Base-by-base conservation (phyloP, 2,329 filamentous ascomycete species). In the Talaromyces marneffei region DNA sequence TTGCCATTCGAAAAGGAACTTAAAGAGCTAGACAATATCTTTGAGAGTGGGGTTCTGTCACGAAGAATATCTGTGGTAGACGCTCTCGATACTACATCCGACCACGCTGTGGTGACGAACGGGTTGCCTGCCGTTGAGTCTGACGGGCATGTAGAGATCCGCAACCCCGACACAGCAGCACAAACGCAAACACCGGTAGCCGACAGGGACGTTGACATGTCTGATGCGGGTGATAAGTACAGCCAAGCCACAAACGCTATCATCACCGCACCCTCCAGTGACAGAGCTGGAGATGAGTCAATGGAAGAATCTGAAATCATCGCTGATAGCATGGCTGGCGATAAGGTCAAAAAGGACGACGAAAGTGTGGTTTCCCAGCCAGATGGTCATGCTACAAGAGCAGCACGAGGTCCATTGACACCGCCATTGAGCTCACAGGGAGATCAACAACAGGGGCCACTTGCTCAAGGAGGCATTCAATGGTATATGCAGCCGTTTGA, bases 401-500 rank as follows among this genome's bases (percentile, higher is more conserved):
- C 27, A 27, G 53, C 65, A 18, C 65, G 63, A 31, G 72, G 70
- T 50, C 73, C 69, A 62, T 72, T 69, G 44, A 81, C 74, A 40
- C 77, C 72, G 56, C 76, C 74, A 64, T 72, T 76, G 63, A 76
- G 72, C 62, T 71, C 72, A 57, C 71, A 76, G 61, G 74, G 72
- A n/a, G 74, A 78, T 40, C 72, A 77, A 57, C 72, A 77, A 57
- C 76, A 77, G 59, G 68, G 73, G 37, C 78, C 83, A 12, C 78
- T 91, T 48, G 83, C 83, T 2, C 82, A 88, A 54, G 93, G 93
- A 62, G 93, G 93, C 35, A 80, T 96, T 12, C 86, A 91, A 7
- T 97, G 92, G 91, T 96, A 96, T 74, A 83, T 96, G 62, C 85
- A 90, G 69, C 83, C 85, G 8, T 95, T 95, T 71, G 85, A 94